Evolutionary conservation across 2,329 filamentous ascomycete species (phyloP).

Genomic region (Zasmidium cellare): DNA sequence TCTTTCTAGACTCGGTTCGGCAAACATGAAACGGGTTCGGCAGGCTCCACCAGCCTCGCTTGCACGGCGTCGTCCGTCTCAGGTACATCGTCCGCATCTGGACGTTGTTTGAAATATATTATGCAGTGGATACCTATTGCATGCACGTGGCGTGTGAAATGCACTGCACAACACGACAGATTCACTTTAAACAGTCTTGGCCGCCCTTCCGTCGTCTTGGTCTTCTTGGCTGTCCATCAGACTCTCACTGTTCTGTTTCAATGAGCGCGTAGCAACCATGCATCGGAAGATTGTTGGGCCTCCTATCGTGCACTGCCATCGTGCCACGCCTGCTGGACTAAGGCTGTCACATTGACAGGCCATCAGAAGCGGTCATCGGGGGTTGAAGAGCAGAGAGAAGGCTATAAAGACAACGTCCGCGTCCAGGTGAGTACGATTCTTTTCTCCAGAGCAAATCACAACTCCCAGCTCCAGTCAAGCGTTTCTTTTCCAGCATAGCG

Average conservation of each 20-base stretch:
- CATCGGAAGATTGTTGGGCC: background rate
- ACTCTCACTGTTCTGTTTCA: background rate
- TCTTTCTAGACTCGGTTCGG: background rate
- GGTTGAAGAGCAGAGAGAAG: background rate
- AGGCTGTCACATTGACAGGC: background rate
- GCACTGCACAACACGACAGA: background rate
- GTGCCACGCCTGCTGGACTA: background rate
- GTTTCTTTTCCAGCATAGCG: background rate
- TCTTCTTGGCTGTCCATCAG: background rate
- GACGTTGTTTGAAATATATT: background rate
- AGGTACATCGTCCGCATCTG: background rate
- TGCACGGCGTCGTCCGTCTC: background rate
- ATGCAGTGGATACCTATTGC: background rate
- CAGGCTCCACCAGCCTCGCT: background rate
- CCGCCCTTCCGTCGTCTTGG: background rate
- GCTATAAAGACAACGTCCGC: background rate
- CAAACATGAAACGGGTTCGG: background rate
- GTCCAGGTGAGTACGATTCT: background rate
- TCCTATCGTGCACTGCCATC: background rate
- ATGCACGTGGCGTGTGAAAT: background rate
- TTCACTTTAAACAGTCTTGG: background rate
- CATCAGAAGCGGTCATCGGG: background rate
- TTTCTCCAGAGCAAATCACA: background rate
- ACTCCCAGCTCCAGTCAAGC: background rate
- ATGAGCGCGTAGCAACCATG: background rate